A percentile compares a stretch with the other conserved stretches of the same genome.
Conservation (phyloP, 2,329 filamentous ascomycete species). For the Xylaria digitata region DNA sequence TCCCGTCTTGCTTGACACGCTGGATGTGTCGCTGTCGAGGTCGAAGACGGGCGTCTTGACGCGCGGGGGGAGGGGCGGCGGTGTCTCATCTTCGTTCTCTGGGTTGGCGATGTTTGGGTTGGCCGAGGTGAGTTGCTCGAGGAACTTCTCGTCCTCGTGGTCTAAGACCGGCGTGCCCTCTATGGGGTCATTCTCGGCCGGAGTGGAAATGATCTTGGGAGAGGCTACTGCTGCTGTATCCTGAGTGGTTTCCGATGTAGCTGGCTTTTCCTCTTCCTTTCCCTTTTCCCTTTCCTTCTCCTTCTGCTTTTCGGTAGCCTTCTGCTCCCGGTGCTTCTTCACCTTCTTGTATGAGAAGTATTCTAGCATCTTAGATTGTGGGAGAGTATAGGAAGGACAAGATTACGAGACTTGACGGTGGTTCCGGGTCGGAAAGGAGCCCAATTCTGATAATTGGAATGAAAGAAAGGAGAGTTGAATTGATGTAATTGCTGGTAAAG, state of each 20-base stretch:
- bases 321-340: conserved; percentile 68
- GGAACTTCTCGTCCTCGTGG: conserved; percentile 68
- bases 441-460: background rate
- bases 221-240: conserved; percentile 37
- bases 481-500: background rate
- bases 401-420: background rate
- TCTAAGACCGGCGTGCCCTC: conserved; percentile 61
- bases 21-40: conserved; percentile 59
- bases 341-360: conserved; percentile 72
- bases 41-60: conserved; percentile 63
- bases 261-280: conserved; percentile 44
- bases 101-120: conserved; percentile 48
- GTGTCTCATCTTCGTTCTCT: conserved; percentile 57
- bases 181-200: conserved; percentile 26
- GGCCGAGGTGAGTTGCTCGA: conserved; percentile 63
- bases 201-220: conserved; percentile 46
- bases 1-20: conserved; percentile 46
- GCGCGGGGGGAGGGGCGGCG: conserved; percentile 67
- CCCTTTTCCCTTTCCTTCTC: conserved; percentile 34
- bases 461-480: background rate
- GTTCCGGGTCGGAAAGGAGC: background rate
- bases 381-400: background rate
- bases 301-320: conserved; percentile 50
- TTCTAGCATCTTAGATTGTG: conserved; percentile 64
- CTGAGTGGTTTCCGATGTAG: conserved; percentile 46